Evolutionary conservation across 176 grass and related monocot genomes (phyloP), one percentile per base, ranked within the genome.

Genomic region (Tuctoria greenei): DNA sequence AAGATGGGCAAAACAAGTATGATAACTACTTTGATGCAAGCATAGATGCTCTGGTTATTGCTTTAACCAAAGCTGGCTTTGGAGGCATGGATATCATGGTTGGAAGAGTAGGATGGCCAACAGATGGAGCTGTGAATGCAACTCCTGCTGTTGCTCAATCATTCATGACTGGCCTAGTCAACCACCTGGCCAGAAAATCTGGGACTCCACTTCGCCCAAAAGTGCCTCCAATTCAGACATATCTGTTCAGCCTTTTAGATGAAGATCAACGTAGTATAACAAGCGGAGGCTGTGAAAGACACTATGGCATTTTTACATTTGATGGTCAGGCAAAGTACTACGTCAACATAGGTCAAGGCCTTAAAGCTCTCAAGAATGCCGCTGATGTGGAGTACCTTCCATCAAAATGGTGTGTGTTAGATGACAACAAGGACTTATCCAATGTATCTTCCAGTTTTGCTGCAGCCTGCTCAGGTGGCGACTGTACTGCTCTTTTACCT

Each of bases 231-330:
- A 43, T 67, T 69, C 86, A 90, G 67, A 90, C 84, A 15, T 94
- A 86, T 73, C 77, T 94, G 14, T 90, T 90, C 69, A 86, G 81
- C 79, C 89, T 98, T 79, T 49, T 98, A 79, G 95, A 98, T 8
- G 95, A 98, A 92, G 82, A 94, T 88, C 86, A 84, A 70, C 61
- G 25, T 15, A 82, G 54, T 64, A 88, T 71, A 52, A 26, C 63
- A 20, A 69, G 57, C 16, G 86, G 91, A 70, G 87, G 57, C 41
- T 94, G 86, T 69, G 95, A 94, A 77, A 94, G 88, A 59, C 95
- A 98, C 66, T 70, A 72, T 20, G 95, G 89, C 40, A 76, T 98
- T 80, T 98, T 98, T 83, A 94, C 91, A n/a, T 98, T 94, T 90
- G 95, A 98, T 50, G 95, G 95, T 26, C 95, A 94, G 72, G 89